Evolutionary conservation across 345 rosid genomes (phyloP).

Genomic region (Rubroshorea leprosula): DNA sequence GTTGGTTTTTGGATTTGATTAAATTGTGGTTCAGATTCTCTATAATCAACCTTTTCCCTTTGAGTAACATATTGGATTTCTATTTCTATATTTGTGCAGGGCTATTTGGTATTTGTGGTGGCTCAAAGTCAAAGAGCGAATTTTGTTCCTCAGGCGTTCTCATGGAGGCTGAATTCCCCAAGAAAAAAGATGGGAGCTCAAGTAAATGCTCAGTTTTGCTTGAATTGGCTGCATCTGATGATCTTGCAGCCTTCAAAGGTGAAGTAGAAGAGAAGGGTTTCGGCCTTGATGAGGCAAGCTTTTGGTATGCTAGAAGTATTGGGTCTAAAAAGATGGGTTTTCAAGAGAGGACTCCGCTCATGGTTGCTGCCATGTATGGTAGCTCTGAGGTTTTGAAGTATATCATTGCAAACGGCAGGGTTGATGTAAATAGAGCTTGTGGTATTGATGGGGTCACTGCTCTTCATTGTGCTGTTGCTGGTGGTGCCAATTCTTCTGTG

Average conservation of each 20-base stretch:
- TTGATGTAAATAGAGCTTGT: constrained; percentile 58
- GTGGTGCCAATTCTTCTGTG: constrained; percentile 45
- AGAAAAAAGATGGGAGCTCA: constrained; percentile 22
- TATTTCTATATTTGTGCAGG: constrained; percentile 40
- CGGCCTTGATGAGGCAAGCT: constrained; percentile 44
- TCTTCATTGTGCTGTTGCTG: constrained; percentile 88
- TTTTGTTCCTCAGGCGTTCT: constrained; percentile 24
- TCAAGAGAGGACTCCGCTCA: constrained; percentile 74
- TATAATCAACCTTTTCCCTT: too few relatives aligned
- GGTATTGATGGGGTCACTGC: constrained; percentile 79
- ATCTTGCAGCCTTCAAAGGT: constrained; percentile 45
- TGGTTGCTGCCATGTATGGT: constrained; percentile 83
- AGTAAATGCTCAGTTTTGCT: constrained; percentile 49
- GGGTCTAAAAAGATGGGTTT: constrained; percentile 85
- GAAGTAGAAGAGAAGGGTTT: constrained; percentile 46
- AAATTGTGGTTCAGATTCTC: background rate
- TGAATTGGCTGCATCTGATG: constrained; percentile 67
- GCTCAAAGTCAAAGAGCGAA: constrained; percentile 40
- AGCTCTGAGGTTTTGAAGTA: constrained; percentile 55
- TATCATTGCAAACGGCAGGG: constrained; percentile 39
- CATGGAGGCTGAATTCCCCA: constrained; percentile 43
- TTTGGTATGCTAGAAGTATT: constrained; percentile 73
- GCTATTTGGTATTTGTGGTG: constrained; percentile 39
- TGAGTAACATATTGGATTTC: constrained; percentile 7
- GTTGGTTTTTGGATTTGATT: background rate